These are phyloP conservation scores for Dunaliella primolecta DNA, from an alignment of 139 green algal genomes.

Conservation along the genomic window DNA sequence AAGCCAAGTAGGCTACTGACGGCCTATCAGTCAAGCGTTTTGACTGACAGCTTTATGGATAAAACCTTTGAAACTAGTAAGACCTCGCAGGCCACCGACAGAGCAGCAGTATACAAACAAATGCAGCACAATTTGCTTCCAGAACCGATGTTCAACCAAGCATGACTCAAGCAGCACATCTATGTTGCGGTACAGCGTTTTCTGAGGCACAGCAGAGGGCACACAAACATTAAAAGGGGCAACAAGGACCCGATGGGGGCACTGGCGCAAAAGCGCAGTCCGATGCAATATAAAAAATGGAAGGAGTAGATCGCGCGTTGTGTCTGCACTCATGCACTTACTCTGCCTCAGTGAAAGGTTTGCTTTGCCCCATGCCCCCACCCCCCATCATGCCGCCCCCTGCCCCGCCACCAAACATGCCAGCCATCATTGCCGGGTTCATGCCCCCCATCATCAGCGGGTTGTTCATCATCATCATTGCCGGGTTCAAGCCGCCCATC, in stretches of 20 bases:
- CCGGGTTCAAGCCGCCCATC: not conserved
- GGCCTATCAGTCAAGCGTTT: too few species aligned
- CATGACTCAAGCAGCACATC: not conserved
- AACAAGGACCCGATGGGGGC: too few species aligned
- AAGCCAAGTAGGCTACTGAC: too few species aligned
- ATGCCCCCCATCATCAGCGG: conserved; percentile 18
- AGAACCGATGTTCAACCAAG: too few species aligned
- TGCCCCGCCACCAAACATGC: not conserved
- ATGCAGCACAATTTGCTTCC: too few species aligned
- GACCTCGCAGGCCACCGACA: too few species aligned
- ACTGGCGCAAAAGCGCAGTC: not conserved
- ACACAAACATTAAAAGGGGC: too few species aligned
- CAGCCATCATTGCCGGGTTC: not conserved
- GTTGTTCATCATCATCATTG: conserved; percentile 15
- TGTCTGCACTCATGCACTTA: conserved; percentile 11
- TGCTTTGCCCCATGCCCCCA: not conserved
- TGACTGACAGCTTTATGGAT: too few species aligned
- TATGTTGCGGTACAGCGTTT: not conserved
- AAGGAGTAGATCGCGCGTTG: not conserved
- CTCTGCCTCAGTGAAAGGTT: conserved; percentile 27
- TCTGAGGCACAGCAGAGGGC: too few species aligned
- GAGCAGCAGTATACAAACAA: too few species aligned
- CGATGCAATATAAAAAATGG: not conserved
- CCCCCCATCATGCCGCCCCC: not conserved
- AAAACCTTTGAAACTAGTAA: too few species aligned